Evolutionary conservation across 2,329 filamentous ascomycete genomes (phyloP), one percentile per base, ranked within the genome.

Genomic region (Teratosphaeria viscida): DNA sequence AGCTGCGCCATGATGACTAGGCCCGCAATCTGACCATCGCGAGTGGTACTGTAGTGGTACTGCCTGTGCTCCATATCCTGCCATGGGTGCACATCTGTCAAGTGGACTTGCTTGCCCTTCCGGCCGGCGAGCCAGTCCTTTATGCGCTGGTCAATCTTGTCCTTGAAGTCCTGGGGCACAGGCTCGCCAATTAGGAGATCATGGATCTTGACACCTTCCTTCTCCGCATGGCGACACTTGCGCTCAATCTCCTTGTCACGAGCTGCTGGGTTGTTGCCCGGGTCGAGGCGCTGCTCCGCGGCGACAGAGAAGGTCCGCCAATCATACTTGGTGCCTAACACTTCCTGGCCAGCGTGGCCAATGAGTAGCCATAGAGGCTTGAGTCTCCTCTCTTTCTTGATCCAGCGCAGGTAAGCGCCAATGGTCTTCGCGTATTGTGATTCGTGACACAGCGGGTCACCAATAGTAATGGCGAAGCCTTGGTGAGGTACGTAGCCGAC

Each of bases 61-160:
- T 90, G 87, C 16, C 92, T 85, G 71, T 96, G 91, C 62, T 84
- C 83, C 69, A 83, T 79, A 66, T 96, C 90, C 63, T 92, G 81
- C 91, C 92, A 96, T 0, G 92, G 91, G 32, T 85, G 85, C 35
- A 96, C 89, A 70, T 95, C 88, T 3, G 92, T 96, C 57, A 96
- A 79, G 73, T 96, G 92, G 34, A 96, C 88, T 74, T 96, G 92
- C 59, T 83, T 85, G 65, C 90, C 90, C 76, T 90, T 92, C 67
- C 92, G 88, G 71, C 82, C 83, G 57, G 81, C 77, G 68, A 92
- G 84, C 92, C 92, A 96, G 61, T 90, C 87, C 61, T 84, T 76
- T 58, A 96, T 87, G 39, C 87, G 83, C 61, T 82, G 79, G 70
- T 96, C 85, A 59, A 88, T 82, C 65, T 87, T 86, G 56, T 80